These are phyloP conservation scores for Colletotrichum sp. DNA, from an alignment of 2,329 filamentous ascomycete genomes.

Conservation along the genomic window DNA sequence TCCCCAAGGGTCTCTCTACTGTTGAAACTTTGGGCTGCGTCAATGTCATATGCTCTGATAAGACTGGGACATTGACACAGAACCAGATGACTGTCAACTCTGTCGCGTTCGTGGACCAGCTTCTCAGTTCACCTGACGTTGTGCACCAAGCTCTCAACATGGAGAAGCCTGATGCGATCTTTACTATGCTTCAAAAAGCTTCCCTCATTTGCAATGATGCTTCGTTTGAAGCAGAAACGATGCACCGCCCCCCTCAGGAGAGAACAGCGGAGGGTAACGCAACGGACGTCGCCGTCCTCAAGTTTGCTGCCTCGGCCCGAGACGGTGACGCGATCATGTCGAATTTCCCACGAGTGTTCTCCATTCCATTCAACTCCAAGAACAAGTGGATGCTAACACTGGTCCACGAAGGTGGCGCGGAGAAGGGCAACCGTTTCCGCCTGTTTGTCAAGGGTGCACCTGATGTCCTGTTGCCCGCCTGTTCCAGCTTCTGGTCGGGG, in stretches of 20 bases:
- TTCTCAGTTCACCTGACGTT: background rate
- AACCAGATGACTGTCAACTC: conserved; percentile 50
- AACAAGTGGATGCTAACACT: background rate
- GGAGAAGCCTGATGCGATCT: background rate
- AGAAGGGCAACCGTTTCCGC: background rate
- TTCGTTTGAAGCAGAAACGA: fast-evolving
- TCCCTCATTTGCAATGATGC: background rate
- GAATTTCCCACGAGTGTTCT: background rate
- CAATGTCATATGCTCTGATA: conserved; percentile 36
- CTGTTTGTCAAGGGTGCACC: background rate
- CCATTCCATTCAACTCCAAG: background rate
- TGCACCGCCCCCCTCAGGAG: background rate
- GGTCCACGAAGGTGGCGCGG: background rate
- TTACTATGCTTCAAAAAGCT: background rate
- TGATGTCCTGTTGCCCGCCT: background rate
- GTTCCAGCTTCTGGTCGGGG: background rate
- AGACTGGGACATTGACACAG: conserved; percentile 47
- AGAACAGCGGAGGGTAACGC: background rate
- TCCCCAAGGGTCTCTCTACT: conserved; percentile 18
- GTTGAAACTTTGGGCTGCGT: background rate
- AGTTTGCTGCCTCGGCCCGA: background rate
- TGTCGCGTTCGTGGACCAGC: conserved; percentile 38
- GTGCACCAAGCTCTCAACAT: background rate
- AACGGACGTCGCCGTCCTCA: background rate
- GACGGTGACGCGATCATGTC: background rate